Conservation (phyloP, 116 monocot genomes). For the Posidonia oceanica region DNA sequence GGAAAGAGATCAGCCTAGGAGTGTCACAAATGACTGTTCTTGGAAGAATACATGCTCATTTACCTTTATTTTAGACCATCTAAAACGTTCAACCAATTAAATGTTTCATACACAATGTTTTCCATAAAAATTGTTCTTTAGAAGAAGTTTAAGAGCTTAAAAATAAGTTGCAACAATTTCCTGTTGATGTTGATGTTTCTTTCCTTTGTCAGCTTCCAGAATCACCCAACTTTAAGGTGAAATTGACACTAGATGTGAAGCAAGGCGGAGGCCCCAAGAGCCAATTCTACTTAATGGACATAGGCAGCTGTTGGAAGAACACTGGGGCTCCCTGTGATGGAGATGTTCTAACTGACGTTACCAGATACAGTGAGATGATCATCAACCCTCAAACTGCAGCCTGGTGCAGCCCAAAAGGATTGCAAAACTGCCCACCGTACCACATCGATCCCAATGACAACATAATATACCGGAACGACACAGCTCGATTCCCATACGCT, state of each 20-base stretch:
- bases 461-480: conserved; percentile 17
- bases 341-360: conserved; percentile 18
- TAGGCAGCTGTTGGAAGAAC: conserved; percentile 41
- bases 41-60: too few relatives aligned
- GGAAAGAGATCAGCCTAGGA: too few relatives aligned
- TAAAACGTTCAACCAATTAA: too few relatives aligned
- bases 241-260: conserved; percentile 14
- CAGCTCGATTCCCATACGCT: conserved; percentile 17
- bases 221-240: conserved; percentile 29
- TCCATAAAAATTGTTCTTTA: too few relatives aligned
- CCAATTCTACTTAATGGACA: conserved; percentile 33
- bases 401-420: conserved; percentile 19
- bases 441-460: conserved; percentile 9
- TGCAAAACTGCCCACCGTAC: conserved; percentile 23
- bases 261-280: conserved; percentile 30
- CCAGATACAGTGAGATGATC: conserved; percentile 35
- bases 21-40: too few relatives aligned
- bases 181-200: too few relatives aligned
- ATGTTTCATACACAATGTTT: too few relatives aligned
- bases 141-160: too few relatives aligned
- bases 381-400: conserved; percentile 21
- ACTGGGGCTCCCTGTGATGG: conserved; percentile 20
- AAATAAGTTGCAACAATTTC: too few relatives aligned
- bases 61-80: too few relatives aligned
- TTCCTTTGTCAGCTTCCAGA: conserved; percentile 16